A percentile compares a stretch with the other conserved stretches of the same genome.
phyloP scores from a whole-genome alignment of 2,329 filamentous ascomycete genomes.

The Parastagonospora nodorum region DNA sequence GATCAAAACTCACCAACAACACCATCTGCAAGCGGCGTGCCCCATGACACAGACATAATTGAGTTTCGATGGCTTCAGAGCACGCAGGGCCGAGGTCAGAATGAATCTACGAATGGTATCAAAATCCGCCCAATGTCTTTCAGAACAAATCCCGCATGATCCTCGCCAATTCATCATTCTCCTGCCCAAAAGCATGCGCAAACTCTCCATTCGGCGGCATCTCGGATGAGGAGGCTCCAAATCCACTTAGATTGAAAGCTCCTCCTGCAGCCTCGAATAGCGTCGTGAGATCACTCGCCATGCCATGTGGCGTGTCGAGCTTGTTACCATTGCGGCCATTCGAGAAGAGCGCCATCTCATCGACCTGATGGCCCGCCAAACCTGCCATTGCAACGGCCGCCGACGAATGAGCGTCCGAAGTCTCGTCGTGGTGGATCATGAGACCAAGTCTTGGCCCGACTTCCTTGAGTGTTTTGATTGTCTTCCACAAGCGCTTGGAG shows the following conservation, averaged over 20 bases:
- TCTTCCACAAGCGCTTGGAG: slow-evolving; percentile 74
- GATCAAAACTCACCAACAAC: slow-evolving; percentile 5
- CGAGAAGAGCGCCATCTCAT: slow-evolving; percentile 59
- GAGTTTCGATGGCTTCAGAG: no score
- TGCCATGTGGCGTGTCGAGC: slow-evolving; percentile 60
- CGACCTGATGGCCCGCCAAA: slow-evolving; percentile 65
- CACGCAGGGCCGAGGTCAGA: background rate
- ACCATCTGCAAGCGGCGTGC: background rate
- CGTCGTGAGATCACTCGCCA: slow-evolving; percentile 67
- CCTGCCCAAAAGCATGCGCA: slow-evolving; percentile 56
- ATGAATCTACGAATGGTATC: background rate
- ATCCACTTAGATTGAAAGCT: slow-evolving; percentile 36
- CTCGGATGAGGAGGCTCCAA: slow-evolving; percentile 38
- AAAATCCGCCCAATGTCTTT: slow-evolving; percentile 8
- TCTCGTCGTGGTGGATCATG: slow-evolving; percentile 49
- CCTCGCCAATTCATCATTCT: slow-evolving; percentile 65
- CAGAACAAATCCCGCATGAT: slow-evolving; percentile 66
- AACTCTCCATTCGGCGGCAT: slow-evolving; percentile 46
- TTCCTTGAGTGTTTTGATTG: slow-evolving; percentile 71
- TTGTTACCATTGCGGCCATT: slow-evolving; percentile 40
- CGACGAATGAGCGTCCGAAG: slow-evolving; percentile 62
- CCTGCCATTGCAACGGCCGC: slow-evolving; percentile 70
- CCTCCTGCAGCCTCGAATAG: slow-evolving; percentile 68
- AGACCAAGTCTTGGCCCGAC: slow-evolving; percentile 73
- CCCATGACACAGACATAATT: background rate